Base-by-base conservation (phyloP, 2,329 filamentous ascomycete genomes). In the Xylariales sp. region DNA sequence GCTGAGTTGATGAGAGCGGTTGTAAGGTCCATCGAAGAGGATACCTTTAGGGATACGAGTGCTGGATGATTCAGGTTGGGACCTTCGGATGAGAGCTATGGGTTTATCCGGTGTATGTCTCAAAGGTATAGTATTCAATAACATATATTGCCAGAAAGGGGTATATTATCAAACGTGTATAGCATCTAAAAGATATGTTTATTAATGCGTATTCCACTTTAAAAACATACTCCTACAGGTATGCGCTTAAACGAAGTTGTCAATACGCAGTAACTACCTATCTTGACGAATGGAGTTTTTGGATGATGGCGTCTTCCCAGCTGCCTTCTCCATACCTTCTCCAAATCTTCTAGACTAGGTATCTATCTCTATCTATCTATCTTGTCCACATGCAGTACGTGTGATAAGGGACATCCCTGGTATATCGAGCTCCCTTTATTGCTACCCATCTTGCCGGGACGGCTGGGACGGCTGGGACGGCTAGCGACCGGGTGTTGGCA, bases 371-470 rank as follows among this genome's bases (percentile, higher is more conserved):
- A 23, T 23, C 23, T 23, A 23, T 23, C 23, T 23, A 23, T 23
- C 23, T 23, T 23, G 23, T 48, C 54, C 62, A 64, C 36, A 16
- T 58, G 45, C 54, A 59, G 46, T 9, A 54, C 48, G 55, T 54
- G 18, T 49, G 48, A 48, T 59, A 28, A 55, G n/a, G 23, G 9
- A 9, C 30, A 60, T 58, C 63, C 57, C 41, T 65, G 63, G 45
- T 55, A 62, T 43, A 65, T 62, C 36, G 56, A 60, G 18, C 41
- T 18, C 23, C 32, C 34, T 36, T 34, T 46, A 30, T 45, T 65
- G 32, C 50, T 41, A 23, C n/a, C 56, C 63, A 56, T 50, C 50
- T 16, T 30, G 57, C 50, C 50, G 56, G 63, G 57, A 53, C 57
- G 43, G 43, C 16, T 32, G 23, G 45, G 23, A 23, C 23, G 23